Evolutionary conservation across 2,329 filamentous ascomycete species (phyloP).

Genomic region (Chaetomium strumarium): DNA sequence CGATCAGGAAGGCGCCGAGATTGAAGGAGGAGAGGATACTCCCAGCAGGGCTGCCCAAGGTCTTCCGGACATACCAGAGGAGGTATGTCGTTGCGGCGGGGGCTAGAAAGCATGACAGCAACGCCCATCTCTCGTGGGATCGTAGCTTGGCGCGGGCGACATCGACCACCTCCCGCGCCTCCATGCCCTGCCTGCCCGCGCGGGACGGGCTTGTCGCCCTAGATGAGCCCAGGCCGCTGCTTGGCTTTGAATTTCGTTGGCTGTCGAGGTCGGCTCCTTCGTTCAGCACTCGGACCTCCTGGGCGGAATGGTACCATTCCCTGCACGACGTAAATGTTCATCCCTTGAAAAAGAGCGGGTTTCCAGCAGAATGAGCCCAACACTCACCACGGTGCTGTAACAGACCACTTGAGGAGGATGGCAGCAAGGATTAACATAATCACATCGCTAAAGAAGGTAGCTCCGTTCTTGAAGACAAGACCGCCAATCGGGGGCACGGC

Average conservation of each 20-base stretch:
- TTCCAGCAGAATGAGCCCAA: not conserved
- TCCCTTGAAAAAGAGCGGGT: not conserved
- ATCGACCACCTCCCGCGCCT: slow-evolving; percentile 27
- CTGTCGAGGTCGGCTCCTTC: slow-evolving; percentile 35
- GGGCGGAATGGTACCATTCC: slow-evolving; percentile 70
- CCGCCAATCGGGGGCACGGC: slow-evolving; percentile 82
- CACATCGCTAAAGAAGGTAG: slow-evolving; percentile 75
- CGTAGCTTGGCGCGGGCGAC: slow-evolving; percentile 56
- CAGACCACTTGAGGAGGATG: slow-evolving; percentile 87
- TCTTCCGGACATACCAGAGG: slow-evolving; percentile 71
- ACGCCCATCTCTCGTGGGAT: slow-evolving; percentile 66
- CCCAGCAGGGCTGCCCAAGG: slow-evolving; percentile 77
- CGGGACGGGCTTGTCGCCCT: not conserved
- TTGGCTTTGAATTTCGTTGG: slow-evolving; percentile 13
- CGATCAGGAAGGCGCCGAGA: slow-evolving; percentile 81
- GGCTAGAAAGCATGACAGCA: slow-evolving; percentile 72
- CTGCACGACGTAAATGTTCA: slow-evolving; percentile 31
- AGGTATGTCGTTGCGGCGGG: slow-evolving; percentile 77
- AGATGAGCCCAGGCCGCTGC: slow-evolving; percentile 29
- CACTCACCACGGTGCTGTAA: slow-evolving; percentile 77
- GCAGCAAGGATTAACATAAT: slow-evolving; percentile 74
- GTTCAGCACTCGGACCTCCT: slow-evolving; percentile 52
- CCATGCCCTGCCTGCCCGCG: not conserved
- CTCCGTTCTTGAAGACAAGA: slow-evolving; percentile 77
- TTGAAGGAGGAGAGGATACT: slow-evolving; percentile 90